phyloP scores from a whole-genome alignment of 2,329 filamentous ascomycete genomes.

The Ascochyta clinopodiicola region DNA sequence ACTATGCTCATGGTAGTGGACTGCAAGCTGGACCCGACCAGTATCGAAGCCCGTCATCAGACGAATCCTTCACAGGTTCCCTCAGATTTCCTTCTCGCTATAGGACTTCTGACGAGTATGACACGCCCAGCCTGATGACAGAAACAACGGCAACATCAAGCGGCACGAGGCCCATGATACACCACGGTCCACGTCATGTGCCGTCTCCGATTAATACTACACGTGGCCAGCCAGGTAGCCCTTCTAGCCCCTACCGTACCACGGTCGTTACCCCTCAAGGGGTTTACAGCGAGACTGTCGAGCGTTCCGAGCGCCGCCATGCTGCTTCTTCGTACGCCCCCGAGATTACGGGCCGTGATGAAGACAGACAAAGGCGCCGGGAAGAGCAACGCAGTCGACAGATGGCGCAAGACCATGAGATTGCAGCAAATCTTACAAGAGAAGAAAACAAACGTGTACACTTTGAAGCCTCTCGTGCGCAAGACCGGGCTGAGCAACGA shows the following conservation, averaged over 20 bases:
- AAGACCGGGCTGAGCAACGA: slow-evolving; percentile 29
- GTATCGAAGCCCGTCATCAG: slow-evolving; percentile 36
- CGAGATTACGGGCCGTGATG: slow-evolving; percentile 31
- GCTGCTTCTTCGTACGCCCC: slow-evolving; percentile 31
- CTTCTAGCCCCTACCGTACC: slow-evolving; percentile 30
- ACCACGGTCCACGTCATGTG: slow-evolving; percentile 23
- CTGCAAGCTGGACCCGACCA: slow-evolving; percentile 32
- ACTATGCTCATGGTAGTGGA: slow-evolving; percentile 23
- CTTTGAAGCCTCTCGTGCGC: slow-evolving; percentile 34
- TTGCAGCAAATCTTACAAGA: slow-evolving; percentile 18
- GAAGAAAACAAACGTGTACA: slow-evolving; percentile 38
- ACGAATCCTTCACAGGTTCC: slow-evolving; percentile 36
- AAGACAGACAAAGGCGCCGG: slow-evolving; percentile 28
- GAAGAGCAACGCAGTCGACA: slow-evolving; percentile 30
- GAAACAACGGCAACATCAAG: slow-evolving; percentile 20
- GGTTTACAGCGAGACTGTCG: slow-evolving; percentile 19
- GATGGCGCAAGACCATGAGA: slow-evolving; percentile 31
- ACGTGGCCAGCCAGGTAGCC: slow-evolving; percentile 17
- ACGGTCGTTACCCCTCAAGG: slow-evolving; percentile 27
- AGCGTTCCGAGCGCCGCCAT: slow-evolving; percentile 31
- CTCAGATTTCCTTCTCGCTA: slow-evolving; percentile 40
- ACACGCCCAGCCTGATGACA: slow-evolving; percentile 28
- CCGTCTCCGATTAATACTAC: slow-evolving; percentile 10
- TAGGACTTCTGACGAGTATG: slow-evolving; percentile 40
- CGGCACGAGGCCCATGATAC: slow-evolving; percentile 35